Evolutionary conservation across 2,329 filamentous ascomycete species (phyloP).

Genomic region (Botrytis deweyae): DNA sequence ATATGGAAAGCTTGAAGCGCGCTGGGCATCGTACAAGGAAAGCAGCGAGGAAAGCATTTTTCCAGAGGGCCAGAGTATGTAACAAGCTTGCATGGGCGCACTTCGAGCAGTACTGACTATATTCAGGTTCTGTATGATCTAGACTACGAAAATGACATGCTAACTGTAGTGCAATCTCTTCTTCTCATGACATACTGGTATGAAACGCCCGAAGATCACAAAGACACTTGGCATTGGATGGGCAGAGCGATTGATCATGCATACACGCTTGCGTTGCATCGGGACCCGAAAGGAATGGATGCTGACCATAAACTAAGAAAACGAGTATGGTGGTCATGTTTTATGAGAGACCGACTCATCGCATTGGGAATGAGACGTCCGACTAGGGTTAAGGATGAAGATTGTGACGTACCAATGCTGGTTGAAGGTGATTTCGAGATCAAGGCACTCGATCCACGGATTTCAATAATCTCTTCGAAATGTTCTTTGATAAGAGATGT

Average conservation of each 20-base stretch:
- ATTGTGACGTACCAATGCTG: conserved; percentile 92
- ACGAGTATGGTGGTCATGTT: conserved; percentile 96
- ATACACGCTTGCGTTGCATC: conserved; percentile 89
- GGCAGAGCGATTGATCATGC: conserved; percentile 90
- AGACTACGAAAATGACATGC: conserved; percentile 88
- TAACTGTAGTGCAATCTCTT: conserved; percentile 83
- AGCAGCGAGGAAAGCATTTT: conserved; percentile 82
- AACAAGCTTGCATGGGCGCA: not conserved
- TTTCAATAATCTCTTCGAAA: conserved; percentile 65
- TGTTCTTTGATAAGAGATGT: conserved; percentile 71
- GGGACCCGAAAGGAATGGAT: conserved; percentile 77
- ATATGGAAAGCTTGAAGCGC: conserved; percentile 70
- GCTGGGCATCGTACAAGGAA: conserved; percentile 78
- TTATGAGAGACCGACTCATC: conserved; percentile 90
- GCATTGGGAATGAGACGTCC: conserved; percentile 91
- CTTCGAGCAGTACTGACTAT: conserved; percentile 26
- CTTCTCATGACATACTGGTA: conserved; percentile 97
- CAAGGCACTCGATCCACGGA: conserved; percentile 62
- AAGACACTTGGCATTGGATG: conserved; percentile 99
- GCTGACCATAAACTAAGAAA: conserved; percentile 84
- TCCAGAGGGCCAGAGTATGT: conserved; percentile 80
- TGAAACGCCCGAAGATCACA: conserved; percentile 93
- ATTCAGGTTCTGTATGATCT: conserved; percentile 83
- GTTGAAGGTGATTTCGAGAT: conserved; percentile 83
- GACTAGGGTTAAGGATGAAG: conserved; percentile 87